These are phyloP conservation scores for Arabis hirsuta DNA, from an alignment of 345 rosid genomes.

Conservation along the genomic window DNA sequence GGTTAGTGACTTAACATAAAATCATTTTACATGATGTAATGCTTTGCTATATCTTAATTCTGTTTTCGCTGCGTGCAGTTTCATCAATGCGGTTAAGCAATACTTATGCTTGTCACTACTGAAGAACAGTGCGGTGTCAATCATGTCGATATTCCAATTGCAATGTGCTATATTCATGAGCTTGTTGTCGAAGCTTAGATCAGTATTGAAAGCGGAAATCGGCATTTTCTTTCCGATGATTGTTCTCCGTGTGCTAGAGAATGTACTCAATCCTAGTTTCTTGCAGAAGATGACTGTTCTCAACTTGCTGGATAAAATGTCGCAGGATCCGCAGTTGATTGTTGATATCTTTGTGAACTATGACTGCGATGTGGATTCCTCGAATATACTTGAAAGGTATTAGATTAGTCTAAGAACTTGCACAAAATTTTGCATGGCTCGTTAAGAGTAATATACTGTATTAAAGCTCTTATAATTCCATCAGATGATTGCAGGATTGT, in stretches of 20 bases:
- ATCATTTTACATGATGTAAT: neutral
- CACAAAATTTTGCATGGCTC: conserved; percentile 13
- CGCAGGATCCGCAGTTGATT: conserved; percentile 80
- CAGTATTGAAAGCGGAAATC: conserved; percentile 78
- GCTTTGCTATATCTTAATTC: neutral
- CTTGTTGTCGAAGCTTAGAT: conserved; percentile 79
- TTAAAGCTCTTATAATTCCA: conserved; percentile 95
- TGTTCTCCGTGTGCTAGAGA: conserved; percentile 87
- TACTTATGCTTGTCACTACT: conserved; percentile 88
- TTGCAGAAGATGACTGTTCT: conserved; percentile 96
- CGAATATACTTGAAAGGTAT: conserved; percentile 96
- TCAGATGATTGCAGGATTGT: conserved; percentile 99
- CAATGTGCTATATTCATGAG: conserved; percentile 88
- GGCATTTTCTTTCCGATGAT: conserved; percentile 98
- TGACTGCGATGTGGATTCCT: conserved; percentile 92
- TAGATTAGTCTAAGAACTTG: conserved; percentile 38
- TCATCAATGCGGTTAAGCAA: conserved; percentile 79
- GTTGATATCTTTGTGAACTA: conserved; percentile 94
- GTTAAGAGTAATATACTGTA: conserved; percentile 47
- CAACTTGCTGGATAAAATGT: conserved; percentile 78
- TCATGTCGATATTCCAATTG: conserved; percentile 94
- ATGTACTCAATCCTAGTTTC: conserved; percentile 95
- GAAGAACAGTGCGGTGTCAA: conserved; percentile 93
- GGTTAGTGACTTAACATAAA: conserved; percentile 48
- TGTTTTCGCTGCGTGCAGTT: conserved; percentile 53